Evolutionary conservation across 768 basidiomycete genomes (phyloP).

Genomic region (Tricholoma furcatifolium): DNA sequence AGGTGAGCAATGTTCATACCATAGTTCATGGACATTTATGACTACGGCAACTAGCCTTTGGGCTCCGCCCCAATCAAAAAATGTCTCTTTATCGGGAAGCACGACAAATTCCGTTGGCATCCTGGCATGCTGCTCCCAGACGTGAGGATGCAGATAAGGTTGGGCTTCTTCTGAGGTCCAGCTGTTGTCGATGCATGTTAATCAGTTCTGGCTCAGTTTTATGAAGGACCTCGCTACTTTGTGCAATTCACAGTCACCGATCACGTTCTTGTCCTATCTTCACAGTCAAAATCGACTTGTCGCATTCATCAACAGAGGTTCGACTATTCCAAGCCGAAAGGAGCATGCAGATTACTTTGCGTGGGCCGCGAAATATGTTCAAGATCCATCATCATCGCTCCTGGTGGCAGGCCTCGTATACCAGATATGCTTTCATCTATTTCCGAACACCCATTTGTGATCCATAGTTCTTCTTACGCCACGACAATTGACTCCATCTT

Average conservation of each 20-base stretch:
- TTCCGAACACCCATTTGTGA: conserved; percentile 18
- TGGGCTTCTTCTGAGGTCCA: not conserved
- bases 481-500: no score
- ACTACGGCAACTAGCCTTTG: conserved; percentile 1
- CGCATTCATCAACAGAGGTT: conserved; percentile 53
- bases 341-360: conserved; percentile 55
- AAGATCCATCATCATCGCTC: conserved; percentile 45
- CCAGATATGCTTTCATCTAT: conserved; percentile 34
- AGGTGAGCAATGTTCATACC: no score
- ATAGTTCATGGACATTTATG: no score
- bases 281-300: conserved; percentile 47
- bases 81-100: conserved; percentile 48
- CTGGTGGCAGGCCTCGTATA: conserved; percentile 46
- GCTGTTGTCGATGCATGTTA: not conserved
- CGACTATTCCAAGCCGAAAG: conserved; percentile 48
- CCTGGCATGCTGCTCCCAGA: conserved; percentile 55
- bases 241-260: conserved; percentile 46
- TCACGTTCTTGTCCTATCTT: conserved; percentile 54
- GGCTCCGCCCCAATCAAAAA: conserved; percentile 21
- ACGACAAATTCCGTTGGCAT: conserved; percentile 50
- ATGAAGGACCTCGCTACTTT: conserved; percentile 56
- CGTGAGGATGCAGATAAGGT: conserved; percentile 55
- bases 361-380: conserved; percentile 48
- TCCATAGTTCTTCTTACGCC: no score
- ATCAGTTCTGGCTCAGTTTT: conserved; percentile 30